These are phyloP conservation scores for Exophiala sp. DNA, from an alignment of 2,329 filamentous ascomycete genomes.

Conservation along the genomic window DNA sequence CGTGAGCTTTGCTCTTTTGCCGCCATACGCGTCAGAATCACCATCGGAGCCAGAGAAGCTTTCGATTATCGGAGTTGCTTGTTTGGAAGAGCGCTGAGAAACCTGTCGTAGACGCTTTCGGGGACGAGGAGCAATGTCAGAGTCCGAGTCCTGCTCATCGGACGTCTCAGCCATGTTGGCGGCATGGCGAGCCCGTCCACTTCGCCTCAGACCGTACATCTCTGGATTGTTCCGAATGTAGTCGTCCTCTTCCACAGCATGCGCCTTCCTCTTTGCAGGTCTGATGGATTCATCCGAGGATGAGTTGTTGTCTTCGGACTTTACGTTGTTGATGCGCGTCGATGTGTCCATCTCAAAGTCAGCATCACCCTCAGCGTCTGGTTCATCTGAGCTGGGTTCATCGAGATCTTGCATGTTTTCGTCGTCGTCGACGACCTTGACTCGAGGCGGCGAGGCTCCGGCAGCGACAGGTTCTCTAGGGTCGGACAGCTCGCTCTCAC, in stretches of 20 bases:
- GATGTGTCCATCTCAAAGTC: constrained; percentile 72
- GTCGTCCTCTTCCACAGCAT: constrained; percentile 61
- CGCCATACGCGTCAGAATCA: constrained; percentile 70
- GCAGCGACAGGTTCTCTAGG: constrained; percentile 56
- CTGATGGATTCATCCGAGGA: constrained; percentile 68
- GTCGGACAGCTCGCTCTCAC: constrained; percentile 76
- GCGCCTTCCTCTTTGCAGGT: constrained; percentile 70
- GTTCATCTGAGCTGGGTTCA: constrained; percentile 40
- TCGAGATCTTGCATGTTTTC: constrained; percentile 40
- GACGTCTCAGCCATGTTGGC: constrained; percentile 63
- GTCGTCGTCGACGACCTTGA: constrained; percentile 41
- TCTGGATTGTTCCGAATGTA: constrained; percentile 90
- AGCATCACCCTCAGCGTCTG: constrained; percentile 47
- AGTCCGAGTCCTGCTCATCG: constrained; percentile 66
- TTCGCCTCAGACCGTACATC: constrained; percentile 88
- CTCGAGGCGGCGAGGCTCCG: constrained; percentile 45
- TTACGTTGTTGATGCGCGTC: constrained; percentile 52
- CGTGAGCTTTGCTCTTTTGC: constrained; percentile 64
- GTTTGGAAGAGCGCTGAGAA: constrained; percentile 53
- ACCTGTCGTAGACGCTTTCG: constrained; percentile 51
- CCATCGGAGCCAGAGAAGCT: constrained; percentile 61
- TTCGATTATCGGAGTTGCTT: constrained; percentile 44
- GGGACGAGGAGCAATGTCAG: constrained; percentile 57
- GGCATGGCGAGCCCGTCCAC: constrained; percentile 64
- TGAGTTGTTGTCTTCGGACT: constrained; percentile 48